Base-by-base conservation (phyloP, 192 early-diverging fungal species). In the Entomortierella beljakovae region DNA sequence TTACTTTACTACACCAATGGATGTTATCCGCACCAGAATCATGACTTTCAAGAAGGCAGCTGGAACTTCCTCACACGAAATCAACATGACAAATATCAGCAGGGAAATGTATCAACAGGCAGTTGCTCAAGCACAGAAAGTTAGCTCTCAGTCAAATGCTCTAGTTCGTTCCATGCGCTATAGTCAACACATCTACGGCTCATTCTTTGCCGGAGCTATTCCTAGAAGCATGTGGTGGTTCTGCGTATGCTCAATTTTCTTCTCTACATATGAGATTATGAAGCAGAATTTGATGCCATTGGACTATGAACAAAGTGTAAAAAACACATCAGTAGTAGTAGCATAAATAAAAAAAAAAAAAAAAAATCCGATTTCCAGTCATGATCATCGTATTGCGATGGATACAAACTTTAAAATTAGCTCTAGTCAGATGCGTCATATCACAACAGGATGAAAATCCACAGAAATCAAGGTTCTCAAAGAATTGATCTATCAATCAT, bases 221-320 rank as follows among this genome's bases (percentile, higher is more conserved):
- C 87, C 92, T 3, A 68, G 92, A 35, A 83, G 83, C 31, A 68
- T 88, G 18, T 93, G 92, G 92, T 92, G 92, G 92, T 92, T 91
- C 57, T 83, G 91, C 61, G 90, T 93, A 25, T 93, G 92, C 65
- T 88, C 88, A 25, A 92, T 92, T 64, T 93, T 93, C 73, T 93
- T 93, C 80, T 90, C 92, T 2, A 84, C 87, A 23, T 93, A 93
- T 67, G 91, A 92, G 66, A 64, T 83, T 18, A 68, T 83, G 56
- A 88, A 86, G 57, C 75, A 79, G 40, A 64, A 69, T 32, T 23
- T 79, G 53, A 79, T 79, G 75, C 75, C 75, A 1, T 57, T 79
- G 53, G 75, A 79, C 31, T 79, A 79, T 23, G 75, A 79, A n/a
- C 49, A 52, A 0, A 25, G 46, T 8, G 31, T 35, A n/a, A 52